A percentile compares a stretch with the other conserved stretches of the same genome.
phyloP scores from a whole-genome alignment of 305 asterid species.

The Withania somnifera region DNA sequence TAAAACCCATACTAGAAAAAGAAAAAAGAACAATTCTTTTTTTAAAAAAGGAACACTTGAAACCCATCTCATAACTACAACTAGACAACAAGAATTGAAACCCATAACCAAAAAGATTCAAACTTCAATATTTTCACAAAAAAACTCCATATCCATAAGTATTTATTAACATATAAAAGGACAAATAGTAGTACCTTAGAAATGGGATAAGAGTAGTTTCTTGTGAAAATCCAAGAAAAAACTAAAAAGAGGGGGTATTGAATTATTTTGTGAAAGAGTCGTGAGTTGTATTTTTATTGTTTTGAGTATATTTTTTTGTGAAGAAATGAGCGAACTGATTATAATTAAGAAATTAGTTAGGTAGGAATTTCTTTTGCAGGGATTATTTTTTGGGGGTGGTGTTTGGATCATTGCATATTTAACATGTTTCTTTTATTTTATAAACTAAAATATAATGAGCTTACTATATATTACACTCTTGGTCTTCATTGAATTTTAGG shows the following conservation, averaged over 20 bases:
- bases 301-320: not conserved
- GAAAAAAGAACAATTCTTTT: not conserved
- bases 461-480: too few species aligned
- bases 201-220: not conserved
- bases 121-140: not conserved
- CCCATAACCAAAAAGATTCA: not conserved
- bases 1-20: not conserved
- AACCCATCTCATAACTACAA: too few species aligned
- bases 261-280: not conserved
- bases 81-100: not conserved
- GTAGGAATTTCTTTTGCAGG: too few species aligned
- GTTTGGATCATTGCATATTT: too few species aligned
- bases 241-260: not conserved
- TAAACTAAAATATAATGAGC: too few species aligned
- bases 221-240: not conserved
- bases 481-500: too few species aligned
- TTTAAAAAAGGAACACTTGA: too few species aligned
- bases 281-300: not conserved
- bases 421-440: too few species aligned
- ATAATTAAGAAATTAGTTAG: too few species aligned
- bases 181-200: not conserved
- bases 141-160: not conserved
- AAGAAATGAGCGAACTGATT: conserved; percentile 8
- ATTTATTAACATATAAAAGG: too few species aligned
- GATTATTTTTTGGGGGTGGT: too few species aligned